These are phyloP conservation scores for Xylaria digitata DNA, from an alignment of 2,329 filamentous ascomycete genomes.

Conservation along the genomic window DNA sequence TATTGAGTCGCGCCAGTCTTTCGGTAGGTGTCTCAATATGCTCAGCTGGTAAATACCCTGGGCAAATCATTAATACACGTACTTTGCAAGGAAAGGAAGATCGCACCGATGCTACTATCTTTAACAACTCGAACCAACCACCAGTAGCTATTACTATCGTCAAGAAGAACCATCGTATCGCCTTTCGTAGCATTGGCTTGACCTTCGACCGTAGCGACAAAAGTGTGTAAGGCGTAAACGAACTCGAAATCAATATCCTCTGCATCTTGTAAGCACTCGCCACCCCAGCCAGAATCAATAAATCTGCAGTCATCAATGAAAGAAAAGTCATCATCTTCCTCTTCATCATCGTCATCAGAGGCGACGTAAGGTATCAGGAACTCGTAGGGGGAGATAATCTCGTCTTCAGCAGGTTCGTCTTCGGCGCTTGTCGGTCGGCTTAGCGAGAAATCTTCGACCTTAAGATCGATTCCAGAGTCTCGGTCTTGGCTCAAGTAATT, in stretches of 20 bases:
- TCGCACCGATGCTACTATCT: constrained; percentile 87
- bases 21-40: constrained; percentile 99
- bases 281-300: constrained; percentile 78
- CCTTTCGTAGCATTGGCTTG: constrained; percentile 98
- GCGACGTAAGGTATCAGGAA: constrained; percentile 60
- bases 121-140: constrained; percentile 98
- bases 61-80: constrained; percentile 23
- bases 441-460: constrained; percentile 40
- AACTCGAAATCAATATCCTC: constrained; percentile 99
- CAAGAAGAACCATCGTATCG: constrained; percentile 97
- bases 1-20: constrained; percentile 91
- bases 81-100: background rate
- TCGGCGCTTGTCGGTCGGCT: constrained; percentile 31
- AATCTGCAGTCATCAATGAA: constrained; percentile 67
- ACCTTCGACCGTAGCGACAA: constrained; percentile 96
- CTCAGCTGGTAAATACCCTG: constrained; percentile 94
- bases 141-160: constrained; percentile 99
- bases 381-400: constrained; percentile 48
- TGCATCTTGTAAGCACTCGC: constrained; percentile 88
- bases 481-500: constrained; percentile 16
- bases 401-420: constrained; percentile 41
- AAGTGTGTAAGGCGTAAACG: constrained; percentile 97
- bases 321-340: constrained; percentile 71
- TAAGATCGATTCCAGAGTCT: constrained; percentile 38
- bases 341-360: constrained; percentile 76